phyloP scores from a whole-genome alignment of 78 protist species.

The Thecamonas trahens region DNA sequence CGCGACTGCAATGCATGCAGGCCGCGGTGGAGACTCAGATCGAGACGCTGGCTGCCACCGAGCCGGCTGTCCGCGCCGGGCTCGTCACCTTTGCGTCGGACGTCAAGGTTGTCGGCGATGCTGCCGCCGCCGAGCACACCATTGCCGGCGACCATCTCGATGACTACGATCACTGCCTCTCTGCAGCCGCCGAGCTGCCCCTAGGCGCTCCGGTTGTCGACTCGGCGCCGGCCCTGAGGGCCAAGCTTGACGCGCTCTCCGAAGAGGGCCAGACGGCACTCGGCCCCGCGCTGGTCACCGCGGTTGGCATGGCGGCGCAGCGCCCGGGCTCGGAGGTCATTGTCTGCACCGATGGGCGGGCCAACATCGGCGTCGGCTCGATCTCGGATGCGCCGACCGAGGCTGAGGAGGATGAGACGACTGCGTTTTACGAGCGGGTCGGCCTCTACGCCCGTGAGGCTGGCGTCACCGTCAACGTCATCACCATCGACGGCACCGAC shows the following conservation, averaged over 20 bases:
- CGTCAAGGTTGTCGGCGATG: neutral
- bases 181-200: neutral
- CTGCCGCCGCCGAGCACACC: neutral
- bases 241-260: slow-evolving; percentile 9
- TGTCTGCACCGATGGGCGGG: slow-evolving; percentile 65
- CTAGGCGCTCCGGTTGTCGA: slow-evolving; percentile 5
- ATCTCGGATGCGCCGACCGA: neutral
- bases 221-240: slow-evolving; percentile 4
- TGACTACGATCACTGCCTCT: slow-evolving; percentile 12
- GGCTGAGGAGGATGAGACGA: neutral
- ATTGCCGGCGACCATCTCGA: slow-evolving; percentile 11
- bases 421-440: slow-evolving; percentile 25
- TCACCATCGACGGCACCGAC: slow-evolving; percentile 4
- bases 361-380: slow-evolving; percentile 25
- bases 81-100: neutral
- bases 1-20: slow-evolving; percentile 56
- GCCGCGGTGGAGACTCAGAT: slow-evolving; percentile 45
- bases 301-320: slow-evolving; percentile 39
- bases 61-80: neutral
- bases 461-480: slow-evolving; percentile 45
- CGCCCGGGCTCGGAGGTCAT: slow-evolving; percentile 39
- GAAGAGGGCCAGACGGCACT: slow-evolving; percentile 73
- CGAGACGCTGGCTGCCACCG: neutral
- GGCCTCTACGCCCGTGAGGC: slow-evolving; percentile 29
- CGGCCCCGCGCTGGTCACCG: slow-evolving; percentile 57